These are phyloP conservation scores for Bruguiera hainesii DNA, from an alignment of 441 rosid species.

Conservation along the genomic window DNA sequence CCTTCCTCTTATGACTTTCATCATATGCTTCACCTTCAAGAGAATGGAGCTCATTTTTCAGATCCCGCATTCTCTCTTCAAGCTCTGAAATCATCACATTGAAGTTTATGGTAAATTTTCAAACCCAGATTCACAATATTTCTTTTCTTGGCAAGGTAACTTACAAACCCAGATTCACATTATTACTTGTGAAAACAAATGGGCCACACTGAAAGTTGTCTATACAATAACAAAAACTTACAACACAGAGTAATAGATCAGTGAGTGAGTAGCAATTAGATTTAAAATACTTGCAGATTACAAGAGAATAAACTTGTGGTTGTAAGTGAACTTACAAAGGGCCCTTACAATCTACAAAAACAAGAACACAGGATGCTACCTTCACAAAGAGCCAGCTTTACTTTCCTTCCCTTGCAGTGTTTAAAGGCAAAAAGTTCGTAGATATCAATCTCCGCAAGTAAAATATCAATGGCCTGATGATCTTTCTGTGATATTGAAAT, in stretches of 20 bases:
- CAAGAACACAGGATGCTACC: slow-evolving; percentile 39
- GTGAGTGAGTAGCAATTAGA: background rate
- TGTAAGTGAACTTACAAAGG: background rate
- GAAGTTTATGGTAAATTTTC: slow-evolving; percentile 12
- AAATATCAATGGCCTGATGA: slow-evolving; percentile 98
- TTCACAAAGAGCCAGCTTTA: slow-evolving; percentile 96
- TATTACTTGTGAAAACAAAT: slow-evolving; percentile 8
- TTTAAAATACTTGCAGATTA: background rate
- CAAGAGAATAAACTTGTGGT: background rate
- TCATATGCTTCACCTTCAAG: slow-evolving; percentile 87
- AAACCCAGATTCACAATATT: background rate
- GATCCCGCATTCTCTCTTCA: slow-evolving; percentile 94
- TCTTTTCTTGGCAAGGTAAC: too few species aligned
- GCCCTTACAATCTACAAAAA: background rate
- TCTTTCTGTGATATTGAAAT: slow-evolving; percentile 61
- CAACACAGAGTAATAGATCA: background rate
- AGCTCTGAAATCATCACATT: slow-evolving; percentile 58
- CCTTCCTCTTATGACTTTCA: slow-evolving; percentile 78
- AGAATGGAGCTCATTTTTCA: slow-evolving; percentile 91
- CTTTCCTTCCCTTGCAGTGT: slow-evolving; percentile 96
- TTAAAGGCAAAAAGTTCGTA: slow-evolving; percentile 99
- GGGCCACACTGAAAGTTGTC: background rate
- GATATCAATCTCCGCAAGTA: slow-evolving; percentile 95
- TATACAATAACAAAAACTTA: too few species aligned
- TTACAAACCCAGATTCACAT: background rate